These are phyloP conservation scores for Debaryomyces singareniensis DNA, from an alignment of 1,139 yeast genomes.

Conservation along the genomic window DNA sequence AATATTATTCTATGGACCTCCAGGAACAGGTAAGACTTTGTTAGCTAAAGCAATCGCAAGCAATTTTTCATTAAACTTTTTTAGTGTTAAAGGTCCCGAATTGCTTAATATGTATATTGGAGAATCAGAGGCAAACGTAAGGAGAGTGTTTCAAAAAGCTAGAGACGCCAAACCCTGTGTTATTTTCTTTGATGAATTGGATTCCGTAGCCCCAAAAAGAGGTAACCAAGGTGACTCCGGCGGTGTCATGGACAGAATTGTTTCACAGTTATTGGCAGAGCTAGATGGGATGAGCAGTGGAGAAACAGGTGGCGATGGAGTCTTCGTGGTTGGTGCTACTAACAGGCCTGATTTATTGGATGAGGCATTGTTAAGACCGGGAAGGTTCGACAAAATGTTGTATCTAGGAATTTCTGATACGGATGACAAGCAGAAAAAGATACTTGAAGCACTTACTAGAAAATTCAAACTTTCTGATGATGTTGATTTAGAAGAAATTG, in stretches of 20 bases:
- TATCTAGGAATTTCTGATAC: constrained; percentile 92
- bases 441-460: constrained; percentile 81
- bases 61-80: constrained; percentile 85
- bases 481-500: constrained; percentile 57
- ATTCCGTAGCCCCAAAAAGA: constrained; percentile 95
- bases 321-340: constrained; percentile 96
- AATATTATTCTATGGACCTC: constrained; percentile 92
- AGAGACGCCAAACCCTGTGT: constrained; percentile 97
- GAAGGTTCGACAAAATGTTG: constrained; percentile 91
- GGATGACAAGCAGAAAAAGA: constrained; percentile 79
- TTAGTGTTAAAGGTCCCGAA: constrained; percentile 95
- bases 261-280: constrained; percentile 89
- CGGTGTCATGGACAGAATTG: constrained; percentile 97
- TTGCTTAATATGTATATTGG: constrained; percentile 95
- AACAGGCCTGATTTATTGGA: constrained; percentile 92
- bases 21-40: constrained; percentile 95
- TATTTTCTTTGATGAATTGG: constrained; percentile 93
- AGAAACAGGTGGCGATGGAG: constrained; percentile 68
- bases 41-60: constrained; percentile 96
- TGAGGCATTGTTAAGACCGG: constrained; percentile 91
- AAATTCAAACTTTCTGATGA: constrained; percentile 61
- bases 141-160: constrained; percentile 88
- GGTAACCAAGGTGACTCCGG: constrained; percentile 98
- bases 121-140: constrained; percentile 94
- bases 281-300: constrained; percentile 88